Evolutionary conservation across 129 eudicot species (phyloP).

Genomic region (Artemisia tridentata): DNA sequence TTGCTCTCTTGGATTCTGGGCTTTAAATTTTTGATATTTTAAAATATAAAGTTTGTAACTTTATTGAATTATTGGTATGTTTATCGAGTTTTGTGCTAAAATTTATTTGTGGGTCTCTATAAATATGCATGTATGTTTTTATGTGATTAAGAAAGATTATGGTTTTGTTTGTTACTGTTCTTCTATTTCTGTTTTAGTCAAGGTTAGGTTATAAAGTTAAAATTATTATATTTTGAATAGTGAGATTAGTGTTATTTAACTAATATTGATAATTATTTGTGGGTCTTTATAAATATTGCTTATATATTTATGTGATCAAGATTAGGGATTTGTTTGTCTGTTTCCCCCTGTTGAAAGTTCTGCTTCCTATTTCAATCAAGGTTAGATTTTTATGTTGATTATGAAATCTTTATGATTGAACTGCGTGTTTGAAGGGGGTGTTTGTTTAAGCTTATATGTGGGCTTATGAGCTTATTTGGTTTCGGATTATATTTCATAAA

Average conservation of each 20-base stretch:
- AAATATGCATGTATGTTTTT: no score
- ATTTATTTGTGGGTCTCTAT: not conserved
- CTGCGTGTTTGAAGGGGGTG: not conserved
- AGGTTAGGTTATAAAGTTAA: no score
- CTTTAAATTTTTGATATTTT: conserved; percentile 2
- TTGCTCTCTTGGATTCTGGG: conserved; percentile 51
- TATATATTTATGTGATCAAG: conserved; percentile 24
- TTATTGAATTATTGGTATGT: conserved; percentile 29
- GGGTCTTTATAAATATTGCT: conserved; percentile 22
- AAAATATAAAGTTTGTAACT: conserved; percentile 31
- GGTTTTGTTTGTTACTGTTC: no score
- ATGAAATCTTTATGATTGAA: not conserved
- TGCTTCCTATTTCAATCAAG: conserved; percentile 15
- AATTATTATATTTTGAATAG: not conserved
- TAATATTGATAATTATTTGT: conserved; percentile 13
- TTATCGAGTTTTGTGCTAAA: conserved; percentile 10
- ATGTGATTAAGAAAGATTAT: no score
- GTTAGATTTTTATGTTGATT: conserved; percentile 12
- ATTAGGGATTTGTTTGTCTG: conserved; percentile 33
- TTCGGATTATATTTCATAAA: not conserved
- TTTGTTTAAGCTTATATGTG: not conserved
- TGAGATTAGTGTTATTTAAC: conserved; percentile 9
- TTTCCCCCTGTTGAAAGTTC: conserved; percentile 11
- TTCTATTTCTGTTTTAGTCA: no score
- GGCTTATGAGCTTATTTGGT: no score